Evolutionary conservation across 2,329 filamentous ascomycete genomes (phyloP).

Genomic region (Chaetothyriales sp.): DNA sequence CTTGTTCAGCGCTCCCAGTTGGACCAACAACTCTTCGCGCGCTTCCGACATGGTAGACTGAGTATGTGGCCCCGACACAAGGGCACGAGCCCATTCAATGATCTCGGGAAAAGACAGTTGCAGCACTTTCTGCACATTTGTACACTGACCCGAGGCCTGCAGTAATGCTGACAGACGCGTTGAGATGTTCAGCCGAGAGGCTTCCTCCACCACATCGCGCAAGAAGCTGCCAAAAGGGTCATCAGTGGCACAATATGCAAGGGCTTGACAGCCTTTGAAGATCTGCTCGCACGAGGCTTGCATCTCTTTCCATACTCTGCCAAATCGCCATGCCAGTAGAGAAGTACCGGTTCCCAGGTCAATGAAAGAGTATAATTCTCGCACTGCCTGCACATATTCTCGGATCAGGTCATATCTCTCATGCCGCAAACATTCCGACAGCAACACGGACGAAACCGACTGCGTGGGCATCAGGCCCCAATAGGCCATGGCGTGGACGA

Average conservation of each 20-base stretch:
- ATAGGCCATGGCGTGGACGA: conserved; percentile 9
- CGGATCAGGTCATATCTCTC: conserved; percentile 8
- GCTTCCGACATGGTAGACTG: not conserved
- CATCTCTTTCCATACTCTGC: conserved; percentile 4
- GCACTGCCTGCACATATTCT: conserved; percentile 8
- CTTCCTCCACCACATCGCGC: conserved; percentile 5
- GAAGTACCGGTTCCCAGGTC: conserved; percentile 2
- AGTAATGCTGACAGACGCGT: not conserved
- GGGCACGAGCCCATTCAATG: not conserved
- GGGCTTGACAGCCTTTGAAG: conserved; percentile 6
- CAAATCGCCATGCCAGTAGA: conserved; percentile 4
- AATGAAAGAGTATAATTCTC: conserved; percentile 6
- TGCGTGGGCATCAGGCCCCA: conserved; percentile 8
- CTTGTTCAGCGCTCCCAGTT: not conserved
- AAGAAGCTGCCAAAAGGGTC: conserved; percentile 8
- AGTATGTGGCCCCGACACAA: not conserved
- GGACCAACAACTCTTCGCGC: not conserved
- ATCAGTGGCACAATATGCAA: conserved; percentile 6
- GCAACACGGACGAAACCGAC: conserved; percentile 7
- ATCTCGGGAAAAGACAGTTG: not conserved
- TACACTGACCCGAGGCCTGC: not conserved
- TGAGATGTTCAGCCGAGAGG: not conserved
- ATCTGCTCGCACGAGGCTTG: conserved; percentile 12
- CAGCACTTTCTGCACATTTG: not conserved
- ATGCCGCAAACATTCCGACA: conserved; percentile 9